Evolutionary conservation across 306 rosid species (phyloP).

Genomic region (Mimosa pudica): DNA sequence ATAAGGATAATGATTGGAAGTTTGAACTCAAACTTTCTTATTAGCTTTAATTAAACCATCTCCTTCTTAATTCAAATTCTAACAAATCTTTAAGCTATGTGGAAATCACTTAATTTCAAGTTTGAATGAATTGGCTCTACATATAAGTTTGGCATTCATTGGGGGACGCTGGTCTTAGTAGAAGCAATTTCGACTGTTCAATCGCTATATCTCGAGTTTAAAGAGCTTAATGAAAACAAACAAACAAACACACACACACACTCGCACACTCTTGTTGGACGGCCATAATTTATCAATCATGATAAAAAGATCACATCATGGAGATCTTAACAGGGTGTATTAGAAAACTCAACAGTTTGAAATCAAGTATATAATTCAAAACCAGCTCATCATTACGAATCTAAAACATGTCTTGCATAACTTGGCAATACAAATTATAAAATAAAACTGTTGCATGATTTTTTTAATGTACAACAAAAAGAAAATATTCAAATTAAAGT

Average conservation of each 20-base stretch:
- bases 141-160: no score
- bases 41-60: neutral
- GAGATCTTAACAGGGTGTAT: conserved; percentile 1
- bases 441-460: neutral
- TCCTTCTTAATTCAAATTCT: neutral
- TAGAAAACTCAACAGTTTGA: neutral
- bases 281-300: neutral
- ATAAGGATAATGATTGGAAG: neutral
- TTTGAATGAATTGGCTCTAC: neutral
- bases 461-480: neutral
- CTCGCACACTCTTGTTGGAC: neutral
- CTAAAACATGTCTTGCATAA: conserved; percentile 12
- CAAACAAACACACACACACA: no score
- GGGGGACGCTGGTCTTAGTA: no score
- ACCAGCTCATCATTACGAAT: conserved; percentile 8
- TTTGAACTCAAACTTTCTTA: neutral
- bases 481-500: neutral
- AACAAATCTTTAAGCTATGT: neutral
- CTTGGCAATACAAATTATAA: neutral
- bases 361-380: neutral
- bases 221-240: no score
- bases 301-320: neutral
- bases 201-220: no score
- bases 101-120: neutral
- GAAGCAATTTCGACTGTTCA: no score